Percentiles rank a stretch among this genome's conserved stretches.
Conservation (phyloP, 257 asterid genomes). For the Linaria vulgaris region DNA sequence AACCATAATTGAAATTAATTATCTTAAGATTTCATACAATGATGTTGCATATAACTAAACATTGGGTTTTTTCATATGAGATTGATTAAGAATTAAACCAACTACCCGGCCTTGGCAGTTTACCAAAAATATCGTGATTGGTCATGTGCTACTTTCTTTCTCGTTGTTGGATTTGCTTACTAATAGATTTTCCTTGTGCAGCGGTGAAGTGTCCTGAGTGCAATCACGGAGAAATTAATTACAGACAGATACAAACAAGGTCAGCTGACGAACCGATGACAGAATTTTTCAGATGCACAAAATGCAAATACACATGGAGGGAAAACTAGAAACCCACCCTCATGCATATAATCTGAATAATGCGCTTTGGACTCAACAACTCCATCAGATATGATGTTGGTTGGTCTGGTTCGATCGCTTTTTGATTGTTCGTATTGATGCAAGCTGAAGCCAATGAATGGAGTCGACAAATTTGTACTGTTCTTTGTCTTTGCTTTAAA, state of each 20-base stretch:
- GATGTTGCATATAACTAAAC: background rate
- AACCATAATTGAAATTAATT: too few relatives aligned
- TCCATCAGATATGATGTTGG: too few relatives aligned
- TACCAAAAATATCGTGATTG: too few relatives aligned
- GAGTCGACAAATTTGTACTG: too few relatives aligned
- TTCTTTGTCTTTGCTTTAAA: too few relatives aligned
- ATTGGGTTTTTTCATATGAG: too few relatives aligned
- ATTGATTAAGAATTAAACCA: too few relatives aligned
- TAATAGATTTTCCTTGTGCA: slow-evolving; percentile 28
- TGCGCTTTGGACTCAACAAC: too few relatives aligned
- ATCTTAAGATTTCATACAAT: background rate
- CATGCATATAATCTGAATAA: too few relatives aligned
- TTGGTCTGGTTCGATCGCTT: too few relatives aligned
- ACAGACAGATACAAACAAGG: slow-evolving; percentile 55
- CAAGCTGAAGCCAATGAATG: too few relatives aligned
- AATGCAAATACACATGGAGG: slow-evolving; percentile 51
- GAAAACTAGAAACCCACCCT: slow-evolving; percentile 38
- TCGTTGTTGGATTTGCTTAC: background rate
- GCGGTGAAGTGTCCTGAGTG: slow-evolving; percentile 52
- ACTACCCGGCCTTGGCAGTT: background rate
- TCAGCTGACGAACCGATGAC: slow-evolving; percentile 81
- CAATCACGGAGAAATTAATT: slow-evolving; percentile 40
- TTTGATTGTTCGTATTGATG: too few relatives aligned
- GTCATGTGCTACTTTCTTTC: background rate
- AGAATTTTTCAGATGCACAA: slow-evolving; percentile 48